Evolutionary conservation across 805 yeast species (phyloP), one percentile per base, ranked within the genome.

Genomic region (Yarrowia sp.): DNA sequence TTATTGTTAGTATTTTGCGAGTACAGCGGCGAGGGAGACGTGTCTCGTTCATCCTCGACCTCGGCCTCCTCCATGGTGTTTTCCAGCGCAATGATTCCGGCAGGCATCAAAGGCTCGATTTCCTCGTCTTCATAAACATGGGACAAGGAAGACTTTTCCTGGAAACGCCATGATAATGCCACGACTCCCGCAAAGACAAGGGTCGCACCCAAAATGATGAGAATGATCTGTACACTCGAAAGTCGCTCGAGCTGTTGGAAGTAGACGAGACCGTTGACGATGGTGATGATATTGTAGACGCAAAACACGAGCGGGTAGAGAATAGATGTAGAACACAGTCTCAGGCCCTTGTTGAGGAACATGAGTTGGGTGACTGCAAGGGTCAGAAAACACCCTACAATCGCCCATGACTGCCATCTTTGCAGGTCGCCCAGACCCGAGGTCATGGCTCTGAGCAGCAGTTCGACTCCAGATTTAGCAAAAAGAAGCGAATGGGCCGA

Each of bases 271-370:
- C 89, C 86, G 74, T 90, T 90, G 67, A 84, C 77, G 36, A 86
- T 82, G 68, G 88, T 87, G 66, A 83, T 79, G 58, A 89, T 76
- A 77, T 90, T 92, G 78, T 88, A 91, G 49, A 90, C 84, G 75
- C 95, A 87, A 74, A 92, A 92, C 35, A 92, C 89, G 67, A 92
- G 77, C 0, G 97, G 97, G 72, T 91, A 92, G 33, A 92, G 78
- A 17, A 90, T 81, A 1, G 93, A 85, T 0, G 97, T 89, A 62
- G 91, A 85, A 44, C 87, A 81, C 66, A 81, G 81, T 56, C 85
- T 81, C 64, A 91, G 79, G 0, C 96, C 96, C 70, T 83, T 79
- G 75, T 91, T 91, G 66, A 92, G 80, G 41, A 89, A 84, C 66
- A 82, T 85, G 63, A 91, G 80, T 72, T 91, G 97, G 14, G 84